Conservation (phyloP, 768 basidiomycete genomes). For the Lactarius vividus region DNA sequence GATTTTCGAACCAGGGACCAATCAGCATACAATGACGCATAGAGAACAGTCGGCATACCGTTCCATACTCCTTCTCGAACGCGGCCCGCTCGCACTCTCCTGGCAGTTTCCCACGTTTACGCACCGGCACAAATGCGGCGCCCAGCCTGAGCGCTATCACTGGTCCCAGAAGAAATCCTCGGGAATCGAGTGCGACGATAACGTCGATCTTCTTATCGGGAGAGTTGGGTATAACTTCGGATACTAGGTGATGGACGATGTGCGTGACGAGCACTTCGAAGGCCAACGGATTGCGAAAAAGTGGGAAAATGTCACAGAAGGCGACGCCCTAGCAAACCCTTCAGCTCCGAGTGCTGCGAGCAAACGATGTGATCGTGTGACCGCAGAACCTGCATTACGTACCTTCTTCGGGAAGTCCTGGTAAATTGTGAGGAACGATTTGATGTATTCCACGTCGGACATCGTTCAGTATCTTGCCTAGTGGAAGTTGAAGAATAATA, state of each 20-base stretch:
- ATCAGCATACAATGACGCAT: background rate
- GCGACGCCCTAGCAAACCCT: constrained; percentile 62
- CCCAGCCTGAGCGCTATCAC: constrained; percentile 87
- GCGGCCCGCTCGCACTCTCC: constrained; percentile 70
- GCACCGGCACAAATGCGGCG: constrained; percentile 93
- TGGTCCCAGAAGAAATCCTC: constrained; percentile 94
- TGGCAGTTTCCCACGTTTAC: constrained; percentile 94
- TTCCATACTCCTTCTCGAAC: constrained; percentile 93
- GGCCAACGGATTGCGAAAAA: constrained; percentile 79
- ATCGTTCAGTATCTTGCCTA: constrained; percentile 36
- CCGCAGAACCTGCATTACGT: constrained; percentile 20
- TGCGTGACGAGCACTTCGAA: constrained; percentile 93
- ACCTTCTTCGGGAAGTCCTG: constrained; percentile 92
- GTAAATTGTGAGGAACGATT: constrained; percentile 55
- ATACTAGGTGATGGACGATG: constrained; percentile 80
- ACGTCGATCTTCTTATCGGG: constrained; percentile 77
- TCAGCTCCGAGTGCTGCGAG: background rate
- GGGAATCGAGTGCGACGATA: constrained; percentile 91
- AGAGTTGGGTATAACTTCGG: constrained; percentile 62
- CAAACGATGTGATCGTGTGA: background rate
- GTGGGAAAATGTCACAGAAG: constrained; percentile 94
- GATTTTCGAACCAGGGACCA: background rate
- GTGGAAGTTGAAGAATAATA: background rate
- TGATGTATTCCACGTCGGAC: constrained; percentile 75
- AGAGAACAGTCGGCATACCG: constrained; percentile 44